Evolutionary conservation across 1,139 yeast genomes (phyloP), one percentile per base, ranked within the genome.

Genomic region (Candida albicans): DNA sequence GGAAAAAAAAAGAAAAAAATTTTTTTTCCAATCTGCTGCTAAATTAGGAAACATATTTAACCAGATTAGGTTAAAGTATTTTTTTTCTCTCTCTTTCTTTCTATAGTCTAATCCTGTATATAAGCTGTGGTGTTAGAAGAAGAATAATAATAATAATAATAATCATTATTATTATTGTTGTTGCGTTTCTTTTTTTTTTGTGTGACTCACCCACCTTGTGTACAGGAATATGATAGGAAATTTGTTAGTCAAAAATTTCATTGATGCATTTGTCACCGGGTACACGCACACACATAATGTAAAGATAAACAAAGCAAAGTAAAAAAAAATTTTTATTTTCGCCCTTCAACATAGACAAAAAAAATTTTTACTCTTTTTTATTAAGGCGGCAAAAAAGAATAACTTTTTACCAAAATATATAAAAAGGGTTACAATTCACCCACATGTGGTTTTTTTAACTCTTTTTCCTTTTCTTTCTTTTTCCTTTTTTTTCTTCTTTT

Each of bases 371-470:
- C n/a, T n/a, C n/a, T n/a, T n/a, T 33, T 8, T 25, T 7, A 9
- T 25, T 7, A 8, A 25, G 7, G 28, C 28, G 9, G 28, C 9
- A 25, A 25, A 7, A 8, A 25, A 25, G 9, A 25, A 8, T 33
- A 13, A 11, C 10, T 18, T 15, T 15, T 22, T 15, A 13, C 18
- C 22, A 26, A 29, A 24, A n/a, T 15, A 38, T 43, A 43, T 45
- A 43, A 33, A 45, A 42, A 33, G 38, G 42, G 38, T 30, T 31
- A 14, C 18, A 35, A 15, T 35, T 42, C n/a, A 35, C 39, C 42
- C 44, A 18, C 9, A 22, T n/a, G n/a, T n/a, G n/a, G n/a, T n/a
- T n/a, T n/a, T n/a, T n/a, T n/a, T n/a, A n/a, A n/a, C n/a, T n/a
- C n/a, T n/a, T 1, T 15, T 31, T 31, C 31, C 37, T 30, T 29